phyloP scores from a whole-genome alignment of 2,329 filamentous ascomycete species.

The Bisporella sp. region DNA sequence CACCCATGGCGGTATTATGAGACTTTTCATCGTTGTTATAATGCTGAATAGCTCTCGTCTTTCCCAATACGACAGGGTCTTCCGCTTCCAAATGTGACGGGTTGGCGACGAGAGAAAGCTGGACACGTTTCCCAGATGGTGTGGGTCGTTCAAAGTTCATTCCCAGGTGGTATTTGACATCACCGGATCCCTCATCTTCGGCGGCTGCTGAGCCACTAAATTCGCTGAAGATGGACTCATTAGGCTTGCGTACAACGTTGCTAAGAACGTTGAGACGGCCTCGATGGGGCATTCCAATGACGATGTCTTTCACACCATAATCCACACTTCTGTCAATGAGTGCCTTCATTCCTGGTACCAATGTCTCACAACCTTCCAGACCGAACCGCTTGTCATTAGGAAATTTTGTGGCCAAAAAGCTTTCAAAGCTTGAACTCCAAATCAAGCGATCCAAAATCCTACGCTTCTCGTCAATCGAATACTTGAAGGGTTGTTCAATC shows the following conservation, averaged over 20 bases:
- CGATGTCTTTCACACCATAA: constrained; percentile 97
- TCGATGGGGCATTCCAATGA: constrained; percentile 99
- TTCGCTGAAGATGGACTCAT: constrained; percentile 99
- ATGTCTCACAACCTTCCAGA: constrained; percentile 91
- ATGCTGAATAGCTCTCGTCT: constrained; percentile 96
- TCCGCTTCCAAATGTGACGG: constrained; percentile 97
- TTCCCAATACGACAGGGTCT: constrained; percentile 94
- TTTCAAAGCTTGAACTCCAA: constrained; percentile 97
- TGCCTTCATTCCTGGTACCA: constrained; percentile 99
- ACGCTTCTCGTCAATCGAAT: constrained; percentile 96
- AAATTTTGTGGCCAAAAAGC: constrained; percentile 93
- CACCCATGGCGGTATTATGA: constrained; percentile 86
- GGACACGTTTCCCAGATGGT: constrained; percentile 97
- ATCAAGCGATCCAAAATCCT: constrained; percentile 95
- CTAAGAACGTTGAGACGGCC: constrained; percentile 95
- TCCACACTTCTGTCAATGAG: constrained; percentile 97
- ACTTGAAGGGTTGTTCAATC: constrained; percentile 91
- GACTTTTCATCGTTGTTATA: constrained; percentile 96
- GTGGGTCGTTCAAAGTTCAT: constrained; percentile 99
- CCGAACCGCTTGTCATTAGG: constrained; percentile 99
- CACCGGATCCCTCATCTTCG: constrained; percentile 91
- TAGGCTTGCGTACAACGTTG: constrained; percentile 98
- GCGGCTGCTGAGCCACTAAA: constrained; percentile 84
- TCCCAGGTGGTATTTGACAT: constrained; percentile 98
- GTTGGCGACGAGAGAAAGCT: constrained; percentile 96